Evolutionary conservation across 148 eudicot species (phyloP).

Genomic region (Bassia scoparia): DNA sequence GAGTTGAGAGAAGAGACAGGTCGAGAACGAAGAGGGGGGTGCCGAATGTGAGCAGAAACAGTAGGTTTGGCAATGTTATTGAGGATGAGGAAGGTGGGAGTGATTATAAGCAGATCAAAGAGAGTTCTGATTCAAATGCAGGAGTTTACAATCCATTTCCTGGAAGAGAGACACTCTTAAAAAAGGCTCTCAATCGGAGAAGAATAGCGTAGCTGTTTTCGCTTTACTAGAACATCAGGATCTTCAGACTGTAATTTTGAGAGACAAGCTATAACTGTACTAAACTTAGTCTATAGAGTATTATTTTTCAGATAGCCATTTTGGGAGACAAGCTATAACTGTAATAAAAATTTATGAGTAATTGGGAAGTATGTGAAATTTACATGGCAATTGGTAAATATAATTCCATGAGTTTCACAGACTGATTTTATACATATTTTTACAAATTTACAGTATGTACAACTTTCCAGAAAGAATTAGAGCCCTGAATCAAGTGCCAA

Average conservation of each 20-base stretch:
- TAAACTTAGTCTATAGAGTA: not conserved
- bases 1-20: constrained; percentile 55
- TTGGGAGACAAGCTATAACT: not conserved
- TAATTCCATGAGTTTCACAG: not conserved
- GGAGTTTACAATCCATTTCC: constrained; percentile 48
- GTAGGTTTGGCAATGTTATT: not conserved
- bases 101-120: not conserved
- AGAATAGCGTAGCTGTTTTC: constrained; percentile 1
- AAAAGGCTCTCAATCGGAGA: constrained; percentile 34
- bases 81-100: constrained; percentile 4
- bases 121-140: constrained; percentile 2
- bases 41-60: not conserved
- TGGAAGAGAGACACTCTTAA: constrained; percentile 59
- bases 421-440: not conserved
- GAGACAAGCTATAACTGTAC: not conserved
- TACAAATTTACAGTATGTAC: not conserved
- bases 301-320: not conserved
- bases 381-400: not conserved
- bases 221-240: not conserved
- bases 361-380: not conserved
- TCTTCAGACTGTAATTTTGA: not conserved
- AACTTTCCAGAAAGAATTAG: not conserved
- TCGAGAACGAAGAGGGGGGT: constrained; percentile 35
- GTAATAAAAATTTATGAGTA: not conserved
- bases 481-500: constrained; percentile 41